These are phyloP conservation scores for Aspergillus aculeatinus DNA, from an alignment of 2,329 filamentous ascomycete genomes.

Conservation along the genomic window DNA sequence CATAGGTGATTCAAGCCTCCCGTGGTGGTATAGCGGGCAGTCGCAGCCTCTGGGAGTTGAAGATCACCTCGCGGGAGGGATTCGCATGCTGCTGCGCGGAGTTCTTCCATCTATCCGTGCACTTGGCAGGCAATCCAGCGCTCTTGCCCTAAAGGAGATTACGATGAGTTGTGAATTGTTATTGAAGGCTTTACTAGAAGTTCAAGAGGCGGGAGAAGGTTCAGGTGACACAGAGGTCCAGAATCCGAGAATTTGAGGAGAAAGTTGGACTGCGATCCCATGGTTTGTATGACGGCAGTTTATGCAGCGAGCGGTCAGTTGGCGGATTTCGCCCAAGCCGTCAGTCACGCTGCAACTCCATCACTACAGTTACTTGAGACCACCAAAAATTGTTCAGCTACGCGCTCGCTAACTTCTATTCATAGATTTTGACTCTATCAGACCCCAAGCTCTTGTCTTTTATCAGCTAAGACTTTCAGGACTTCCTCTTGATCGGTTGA, in stretches of 20 bases:
- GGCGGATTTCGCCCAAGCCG: not conserved
- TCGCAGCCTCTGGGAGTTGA: slow-evolving; percentile 10
- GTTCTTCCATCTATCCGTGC: slow-evolving; percentile 23
- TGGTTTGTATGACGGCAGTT: not conserved
- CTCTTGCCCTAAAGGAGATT: not conserved
- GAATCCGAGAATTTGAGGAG: not conserved
- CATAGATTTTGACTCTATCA: not conserved
- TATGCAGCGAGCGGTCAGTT: slow-evolving; percentile 3
- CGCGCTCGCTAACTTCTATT: not conserved
- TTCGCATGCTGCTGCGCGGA: slow-evolving; percentile 29
- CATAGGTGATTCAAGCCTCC: slow-evolving; percentile 29
- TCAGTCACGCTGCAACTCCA: not conserved
- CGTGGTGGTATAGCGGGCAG: slow-evolving; percentile 10
- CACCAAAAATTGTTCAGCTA: not conserved
- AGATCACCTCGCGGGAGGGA: slow-evolving; percentile 17
- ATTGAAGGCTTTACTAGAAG: too few species aligned
- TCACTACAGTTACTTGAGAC: too few species aligned
- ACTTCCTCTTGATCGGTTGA: slow-evolving; percentile 59
- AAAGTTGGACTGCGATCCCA: not conserved
- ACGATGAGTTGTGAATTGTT: too few species aligned
- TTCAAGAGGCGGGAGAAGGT: too few species aligned
- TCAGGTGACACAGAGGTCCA: too few species aligned
- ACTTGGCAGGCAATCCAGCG: not conserved
- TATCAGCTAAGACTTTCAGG: slow-evolving; percentile 58
- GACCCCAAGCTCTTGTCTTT: slow-evolving; percentile 52